Conservation (phyloP, 1,284 basidiomycete species). For the Tilletia walkeri region DNA sequence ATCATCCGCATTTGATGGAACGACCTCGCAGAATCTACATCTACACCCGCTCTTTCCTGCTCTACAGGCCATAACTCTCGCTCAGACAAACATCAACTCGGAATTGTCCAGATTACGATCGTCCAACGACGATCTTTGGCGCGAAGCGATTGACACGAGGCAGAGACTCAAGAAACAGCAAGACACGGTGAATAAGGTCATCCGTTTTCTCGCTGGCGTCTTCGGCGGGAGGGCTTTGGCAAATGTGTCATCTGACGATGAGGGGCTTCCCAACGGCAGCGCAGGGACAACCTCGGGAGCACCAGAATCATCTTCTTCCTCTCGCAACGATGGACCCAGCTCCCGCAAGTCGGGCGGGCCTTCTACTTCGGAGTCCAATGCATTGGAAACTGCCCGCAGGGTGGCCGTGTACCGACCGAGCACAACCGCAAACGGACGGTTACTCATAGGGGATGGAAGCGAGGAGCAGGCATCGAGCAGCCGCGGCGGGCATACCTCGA, state of each 20-base stretch:
- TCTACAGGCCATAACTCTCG: constrained; percentile 82
- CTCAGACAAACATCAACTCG: constrained; percentile 82
- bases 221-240: constrained; percentile 64
- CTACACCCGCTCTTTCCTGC: constrained; percentile 75
- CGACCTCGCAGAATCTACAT: constrained; percentile 60
- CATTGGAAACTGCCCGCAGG: not conserved
- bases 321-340: no score
- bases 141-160: constrained; percentile 77
- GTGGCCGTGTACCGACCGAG: constrained; percentile 14
- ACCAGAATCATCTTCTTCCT: not conserved
- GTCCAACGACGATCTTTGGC: constrained; percentile 86
- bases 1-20: constrained; percentile 13
- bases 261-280: not conserved
- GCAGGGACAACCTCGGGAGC: not conserved
- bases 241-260: not conserved
- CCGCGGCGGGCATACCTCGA: not conserved
- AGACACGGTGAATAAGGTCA: constrained; percentile 93
- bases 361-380: not conserved
- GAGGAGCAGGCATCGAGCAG: not conserved
- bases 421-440: not conserved
- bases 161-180: constrained; percentile 84
- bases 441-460: constrained; percentile 8
- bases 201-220: constrained; percentile 88
- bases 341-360: not conserved
- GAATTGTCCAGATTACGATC: constrained; percentile 84